phyloP scores from a whole-genome alignment of 2,329 filamentous ascomycete genomes.

The Alternaria arborescens region DNA sequence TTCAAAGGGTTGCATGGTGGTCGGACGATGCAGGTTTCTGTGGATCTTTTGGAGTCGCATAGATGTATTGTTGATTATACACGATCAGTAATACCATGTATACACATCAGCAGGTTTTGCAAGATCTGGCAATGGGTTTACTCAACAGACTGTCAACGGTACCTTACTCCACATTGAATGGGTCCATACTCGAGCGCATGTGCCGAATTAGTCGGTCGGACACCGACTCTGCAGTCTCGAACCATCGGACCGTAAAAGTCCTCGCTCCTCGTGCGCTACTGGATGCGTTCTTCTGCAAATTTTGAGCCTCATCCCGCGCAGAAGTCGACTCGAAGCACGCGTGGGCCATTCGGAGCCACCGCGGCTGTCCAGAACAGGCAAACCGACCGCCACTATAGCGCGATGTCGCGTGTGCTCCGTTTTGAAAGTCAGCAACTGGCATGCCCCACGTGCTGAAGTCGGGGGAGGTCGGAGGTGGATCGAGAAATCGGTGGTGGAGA shows the following conservation, averaged over 20 bases:
- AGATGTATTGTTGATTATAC: not conserved
- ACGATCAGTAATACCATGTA: not conserved
- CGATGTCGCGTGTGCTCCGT: not conserved
- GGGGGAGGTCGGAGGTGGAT: conserved; percentile 9
- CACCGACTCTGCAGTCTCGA: not conserved
- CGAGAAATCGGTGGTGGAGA: conserved; percentile 8
- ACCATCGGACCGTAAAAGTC: not conserved
- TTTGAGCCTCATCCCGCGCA: conserved; percentile 4
- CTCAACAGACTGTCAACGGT: not conserved
- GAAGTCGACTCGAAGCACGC: not conserved
- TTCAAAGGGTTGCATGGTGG: not conserved
- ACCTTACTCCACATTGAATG: not conserved
- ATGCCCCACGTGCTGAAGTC: not conserved
- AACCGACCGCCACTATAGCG: not conserved
- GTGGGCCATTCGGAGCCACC: not conserved
- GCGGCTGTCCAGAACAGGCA: not conserved
- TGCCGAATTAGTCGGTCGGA: not conserved
- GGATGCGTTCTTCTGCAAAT: not conserved
- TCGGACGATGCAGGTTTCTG: not conserved
- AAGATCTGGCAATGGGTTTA: not conserved
- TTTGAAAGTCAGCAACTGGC: not conserved
- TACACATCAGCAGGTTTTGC: not conserved
- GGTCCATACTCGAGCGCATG: not conserved
- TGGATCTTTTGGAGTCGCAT: not conserved
- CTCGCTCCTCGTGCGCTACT: not conserved